Evolutionary conservation across 768 basidiomycete species (phyloP).

Genomic region (Mycena floridula): DNA sequence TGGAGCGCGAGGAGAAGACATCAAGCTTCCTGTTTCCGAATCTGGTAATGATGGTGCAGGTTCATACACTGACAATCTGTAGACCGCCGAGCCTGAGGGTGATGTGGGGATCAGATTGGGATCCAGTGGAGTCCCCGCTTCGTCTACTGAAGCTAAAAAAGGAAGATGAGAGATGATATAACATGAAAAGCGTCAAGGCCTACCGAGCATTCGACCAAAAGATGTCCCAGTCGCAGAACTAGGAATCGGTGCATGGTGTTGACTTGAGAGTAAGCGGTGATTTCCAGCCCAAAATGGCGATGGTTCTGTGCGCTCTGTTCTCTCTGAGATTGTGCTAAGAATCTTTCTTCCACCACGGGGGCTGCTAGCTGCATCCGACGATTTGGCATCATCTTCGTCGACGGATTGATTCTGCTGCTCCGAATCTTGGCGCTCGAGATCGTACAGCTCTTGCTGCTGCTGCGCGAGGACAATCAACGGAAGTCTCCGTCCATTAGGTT

Average conservation of each 20-base stretch:
- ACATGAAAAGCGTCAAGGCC: too few species aligned
- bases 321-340: slow-evolving; percentile 64
- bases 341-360: slow-evolving; percentile 24
- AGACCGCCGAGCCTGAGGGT: slow-evolving; percentile 62
- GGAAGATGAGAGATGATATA: too few species aligned
- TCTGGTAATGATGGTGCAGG: slow-evolving; percentile 47
- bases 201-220: slow-evolving; percentile 60
- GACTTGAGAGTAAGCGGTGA: slow-evolving; percentile 29
- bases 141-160: too few species aligned
- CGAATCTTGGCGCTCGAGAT: slow-evolving; percentile 16
- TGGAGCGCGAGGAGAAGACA: slow-evolving; percentile 31
- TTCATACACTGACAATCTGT: slow-evolving; percentile 52
- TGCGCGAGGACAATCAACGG: slow-evolving; percentile 60
- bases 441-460: slow-evolving; percentile 34
- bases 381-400: slow-evolving; percentile 20
- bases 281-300: slow-evolving; percentile 42
- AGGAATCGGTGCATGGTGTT: slow-evolving; percentile 33
- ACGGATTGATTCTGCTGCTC: slow-evolving; percentile 5
- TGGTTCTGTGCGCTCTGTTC: slow-evolving; percentile 58
- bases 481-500: slow-evolving; percentile 28
- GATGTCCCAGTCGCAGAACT: slow-evolving; percentile 44
- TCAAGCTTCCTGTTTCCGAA: slow-evolving; percentile 28
- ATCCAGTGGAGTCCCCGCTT: slow-evolving; percentile 25
- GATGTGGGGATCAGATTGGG: slow-evolving; percentile 60
- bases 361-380: slow-evolving; percentile 25